Evolutionary conservation across 768 basidiomycete genomes (phyloP).

Genomic region (Lentinula detonsa): DNA sequence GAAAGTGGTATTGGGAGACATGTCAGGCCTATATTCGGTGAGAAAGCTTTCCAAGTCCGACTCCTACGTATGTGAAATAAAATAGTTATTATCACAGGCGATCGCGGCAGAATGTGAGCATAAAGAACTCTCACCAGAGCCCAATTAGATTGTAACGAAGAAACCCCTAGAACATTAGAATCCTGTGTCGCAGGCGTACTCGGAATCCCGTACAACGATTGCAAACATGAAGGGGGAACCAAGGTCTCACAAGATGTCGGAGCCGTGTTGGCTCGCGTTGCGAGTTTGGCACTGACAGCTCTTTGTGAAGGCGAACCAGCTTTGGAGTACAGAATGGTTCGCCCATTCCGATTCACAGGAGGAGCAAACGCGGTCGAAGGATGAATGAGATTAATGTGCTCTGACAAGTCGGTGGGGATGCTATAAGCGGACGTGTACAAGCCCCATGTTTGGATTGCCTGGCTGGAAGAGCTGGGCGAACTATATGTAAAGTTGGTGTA

Average conservation of each 20-base stretch:
- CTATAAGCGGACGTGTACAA: slow-evolving; percentile 12
- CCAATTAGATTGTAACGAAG: slow-evolving; percentile 7
- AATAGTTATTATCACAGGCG: slow-evolving; percentile 5
- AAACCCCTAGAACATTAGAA: slow-evolving; percentile 9
- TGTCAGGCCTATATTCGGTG: slow-evolving; percentile 17
- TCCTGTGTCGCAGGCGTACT: slow-evolving; percentile 12
- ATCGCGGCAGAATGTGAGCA: slow-evolving; percentile 14
- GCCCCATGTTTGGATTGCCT: slow-evolving; percentile 12
- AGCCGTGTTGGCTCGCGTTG: slow-evolving; percentile 11
- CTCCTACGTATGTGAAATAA: slow-evolving; percentile 7
- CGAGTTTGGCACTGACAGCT: not conserved
- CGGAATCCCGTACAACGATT: slow-evolving; percentile 21
- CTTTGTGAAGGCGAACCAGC: not conserved
- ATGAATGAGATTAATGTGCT: slow-evolving; percentile 19
- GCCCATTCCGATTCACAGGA: not conserved
- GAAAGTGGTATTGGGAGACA: slow-evolving; percentile 18
- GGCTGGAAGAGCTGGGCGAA: slow-evolving; percentile 15
- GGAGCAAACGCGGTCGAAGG: slow-evolving; percentile 17
- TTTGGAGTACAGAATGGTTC: not conserved
- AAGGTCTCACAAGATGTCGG: slow-evolving; percentile 13
- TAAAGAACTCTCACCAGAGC: slow-evolving; percentile 9
- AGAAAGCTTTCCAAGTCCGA: slow-evolving; percentile 18
- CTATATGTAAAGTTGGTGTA: slow-evolving; percentile 28
- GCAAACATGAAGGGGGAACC: slow-evolving; percentile 20
- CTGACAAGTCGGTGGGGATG: slow-evolving; percentile 15